phyloP scores from a whole-genome alignment of 495 filamentous ascomycete species.

The Penicillium soppii region DNA sequence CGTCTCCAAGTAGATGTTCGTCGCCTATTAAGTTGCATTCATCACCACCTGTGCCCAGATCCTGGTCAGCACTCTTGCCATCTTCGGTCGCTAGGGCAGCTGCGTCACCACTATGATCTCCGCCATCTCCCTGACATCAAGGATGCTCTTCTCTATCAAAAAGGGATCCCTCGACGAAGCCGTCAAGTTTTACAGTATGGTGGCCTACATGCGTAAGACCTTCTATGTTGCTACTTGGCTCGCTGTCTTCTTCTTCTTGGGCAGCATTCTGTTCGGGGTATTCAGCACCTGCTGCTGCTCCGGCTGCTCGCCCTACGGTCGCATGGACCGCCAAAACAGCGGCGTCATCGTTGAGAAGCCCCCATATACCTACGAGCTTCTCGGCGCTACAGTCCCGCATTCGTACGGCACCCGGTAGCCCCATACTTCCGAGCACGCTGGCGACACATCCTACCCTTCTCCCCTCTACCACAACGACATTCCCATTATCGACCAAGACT shows the following conservation, averaged over 20 bases:
- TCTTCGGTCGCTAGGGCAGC: constrained; percentile 67
- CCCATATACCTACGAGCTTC: constrained; percentile 51
- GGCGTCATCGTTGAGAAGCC: constrained; percentile 46
- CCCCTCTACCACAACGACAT: constrained; percentile 23
- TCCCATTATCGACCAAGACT: constrained; percentile 21
- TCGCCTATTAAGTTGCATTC: constrained; percentile 67
- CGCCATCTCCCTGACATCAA: constrained; percentile 55
- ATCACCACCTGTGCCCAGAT: constrained; percentile 67
- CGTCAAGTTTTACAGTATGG: constrained; percentile 64
- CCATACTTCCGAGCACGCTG: constrained; percentile 3
- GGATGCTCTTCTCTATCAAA: constrained; percentile 62
- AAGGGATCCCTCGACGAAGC: constrained; percentile 57
- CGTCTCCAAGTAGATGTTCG: constrained; percentile 78
- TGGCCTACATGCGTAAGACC: constrained; percentile 58
- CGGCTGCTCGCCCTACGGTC: constrained; percentile 50
- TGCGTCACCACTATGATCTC: constrained; percentile 77
- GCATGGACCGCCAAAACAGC: constrained; percentile 27
- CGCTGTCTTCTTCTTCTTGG: constrained; percentile 71
- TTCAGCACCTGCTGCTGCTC: constrained; percentile 89
- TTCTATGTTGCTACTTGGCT: constrained; percentile 77
- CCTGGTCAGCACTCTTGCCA: constrained; percentile 65
- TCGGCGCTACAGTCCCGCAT: constrained; percentile 30
- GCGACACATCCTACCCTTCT: constrained; percentile 32
- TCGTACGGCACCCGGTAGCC: constrained; percentile 18
- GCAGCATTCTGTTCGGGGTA: constrained; percentile 79